Evolutionary conservation across 2,329 filamentous ascomycete genomes (phyloP), one percentile per base, ranked within the genome.

Genomic region (Amauroascus verrucosus): DNA sequence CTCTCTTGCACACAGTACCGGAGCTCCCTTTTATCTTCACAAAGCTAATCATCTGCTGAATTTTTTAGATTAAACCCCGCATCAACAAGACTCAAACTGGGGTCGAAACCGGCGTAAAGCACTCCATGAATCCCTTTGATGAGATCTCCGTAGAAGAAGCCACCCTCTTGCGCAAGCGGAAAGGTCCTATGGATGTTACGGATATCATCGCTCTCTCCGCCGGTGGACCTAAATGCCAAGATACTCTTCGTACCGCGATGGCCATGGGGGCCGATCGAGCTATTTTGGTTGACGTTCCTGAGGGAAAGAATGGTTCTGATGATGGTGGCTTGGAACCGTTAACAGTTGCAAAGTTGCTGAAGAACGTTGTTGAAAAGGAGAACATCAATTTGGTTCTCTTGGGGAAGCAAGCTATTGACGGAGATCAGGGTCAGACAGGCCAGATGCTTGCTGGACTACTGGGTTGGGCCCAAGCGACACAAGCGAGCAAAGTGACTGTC

Each of bases 91-190:
- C 82, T 59, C 77, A 82, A 72, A 96, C 91, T 57, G 91, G 83
- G 67, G 85, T 98, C 72, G 91, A 96, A 74, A 95, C 87, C 59
- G 87, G 87, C 62, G 89, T 97, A 66, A 97, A 97, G 75, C 91
- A 97, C 79, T 90, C 85, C 69, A 91, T 98, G 82, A 98, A 97
- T 78, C 93, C 93, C 18, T 98, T 98, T 74, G 93, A 98, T 77
- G 93, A 98, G 72, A 86, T 98, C 65, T 94, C 89, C 41, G 83
- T 98, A 70, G 93, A 98, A 75, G 93, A 97, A 76, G 88, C 90
- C 49, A 87, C 96, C 49, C 88, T 88, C 38, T 85, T 98, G 67
- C 90, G 93, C 70, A 91, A 97, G 71, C 86, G 87, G 76, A 86
- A 87, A 71, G 81, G 82, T 16, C 79, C 82, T 16, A 76, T 80